Percentiles rank a stretch among this genome's conserved stretches.
These are phyloP conservation scores for Clavaria fumosa DNA, from an alignment of 768 basidiomycete genomes.

Conservation along the genomic window DNA sequence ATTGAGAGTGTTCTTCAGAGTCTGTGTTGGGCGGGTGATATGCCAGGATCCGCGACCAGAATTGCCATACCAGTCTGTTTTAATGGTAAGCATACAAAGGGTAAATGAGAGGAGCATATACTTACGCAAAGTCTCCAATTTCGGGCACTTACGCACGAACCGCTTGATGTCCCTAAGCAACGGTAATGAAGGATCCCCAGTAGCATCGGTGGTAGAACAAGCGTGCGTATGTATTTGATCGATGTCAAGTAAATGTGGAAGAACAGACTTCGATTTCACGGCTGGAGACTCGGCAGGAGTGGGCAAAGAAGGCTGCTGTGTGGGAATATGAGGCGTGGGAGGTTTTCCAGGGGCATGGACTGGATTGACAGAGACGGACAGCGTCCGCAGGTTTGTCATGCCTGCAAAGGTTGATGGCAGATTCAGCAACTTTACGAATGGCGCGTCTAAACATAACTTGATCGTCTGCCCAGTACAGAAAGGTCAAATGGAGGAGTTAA, in stretches of 20 bases:
- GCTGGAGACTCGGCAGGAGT: constrained; percentile 21
- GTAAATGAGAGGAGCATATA: background rate
- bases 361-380: constrained; percentile 18
- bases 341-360: constrained; percentile 19
- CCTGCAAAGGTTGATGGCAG: constrained; percentile 19
- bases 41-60: constrained; percentile 20
- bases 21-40: constrained; percentile 13
- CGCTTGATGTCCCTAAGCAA: constrained; percentile 23
- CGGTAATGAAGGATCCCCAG: constrained; percentile 21
- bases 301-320: constrained; percentile 13
- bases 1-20: constrained; percentile 17
- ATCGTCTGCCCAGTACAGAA: constrained; percentile 12
- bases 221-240: constrained; percentile 17
- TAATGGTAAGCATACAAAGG: background rate
- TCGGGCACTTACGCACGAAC: constrained; percentile 22
- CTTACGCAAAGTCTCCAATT: constrained; percentile 18
- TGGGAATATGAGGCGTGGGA: constrained; percentile 13
- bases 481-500: constrained; percentile 6
- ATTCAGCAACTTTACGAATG: constrained; percentile 21
- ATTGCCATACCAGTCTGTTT: constrained; percentile 22
- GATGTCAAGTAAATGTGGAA: constrained; percentile 15
- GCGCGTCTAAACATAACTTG: constrained; percentile 20
- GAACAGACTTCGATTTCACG: constrained; percentile 15
- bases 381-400: constrained; percentile 16
- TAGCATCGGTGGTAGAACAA: constrained; percentile 9